Evolutionary conservation across 139 green algal genomes (phyloP), one percentile per base, ranked within the genome.

Genomic region (Coelastrella sp.): DNA sequence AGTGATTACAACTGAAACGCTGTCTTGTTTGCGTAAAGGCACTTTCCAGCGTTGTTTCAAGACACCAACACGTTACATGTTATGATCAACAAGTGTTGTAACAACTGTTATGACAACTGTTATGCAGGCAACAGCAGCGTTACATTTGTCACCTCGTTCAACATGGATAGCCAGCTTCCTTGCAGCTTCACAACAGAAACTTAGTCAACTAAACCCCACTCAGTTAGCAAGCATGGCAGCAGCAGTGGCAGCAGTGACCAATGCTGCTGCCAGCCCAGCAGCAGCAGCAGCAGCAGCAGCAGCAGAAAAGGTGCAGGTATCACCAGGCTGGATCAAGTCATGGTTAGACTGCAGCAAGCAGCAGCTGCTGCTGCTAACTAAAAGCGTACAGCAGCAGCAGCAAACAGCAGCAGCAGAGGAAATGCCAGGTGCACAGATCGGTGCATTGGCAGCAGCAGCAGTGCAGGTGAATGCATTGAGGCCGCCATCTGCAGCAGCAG

Each of bases 151-250:
- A 2, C 78, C 62, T 27, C 40, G 60, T 3, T 40, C 78, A 30
- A 60, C 78, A 9, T 84, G 78, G 78, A 48, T 84, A 2, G 34
- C 25, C 59, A 76, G 60, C 40, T 84, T 76, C 59, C 40, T 40
- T 2, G 25, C 78, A 60, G 62, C 60, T 7, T 66, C 60, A 43
- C 78, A 76, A 7, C 78, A 60, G 27, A 74, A 76, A 23, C 78
- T 84, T 25, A 4, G 8, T 32, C 27, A 84, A 5, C 30, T 84
- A 32, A 32, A 53, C 32, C 40, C 78, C 8, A 53, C 2, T 8
- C 59, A 84, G 60, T 60, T 84, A 25, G 78, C 78, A 43, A 13
- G 13, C 19, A 64, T 76, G 41, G 78, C 78, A 75, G 25, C 78
- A 45, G 37, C 78, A 66, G 27, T 84, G 19, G 59, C 60, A 66